A percentile compares a stretch with the other conserved stretches of the same genome.
Conservation (phyloP, 768 basidiomycete species). For the Erythrobasidium yunnanense region DNA sequence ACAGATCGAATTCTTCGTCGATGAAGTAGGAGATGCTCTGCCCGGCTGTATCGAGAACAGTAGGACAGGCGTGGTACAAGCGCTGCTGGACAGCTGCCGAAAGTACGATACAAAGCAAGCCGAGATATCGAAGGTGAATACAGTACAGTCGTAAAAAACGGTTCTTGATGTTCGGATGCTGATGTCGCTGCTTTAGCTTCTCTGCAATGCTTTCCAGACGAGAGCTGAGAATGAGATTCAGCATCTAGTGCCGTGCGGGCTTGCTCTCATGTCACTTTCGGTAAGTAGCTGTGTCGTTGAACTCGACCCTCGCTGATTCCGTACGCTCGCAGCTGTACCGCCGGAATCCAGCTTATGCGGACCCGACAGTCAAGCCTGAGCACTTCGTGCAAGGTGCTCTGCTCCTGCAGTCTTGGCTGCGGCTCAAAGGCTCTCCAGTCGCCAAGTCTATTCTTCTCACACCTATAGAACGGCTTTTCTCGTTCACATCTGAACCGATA, state of each 20-base stretch:
- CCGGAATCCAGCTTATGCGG: conserved; percentile 38
- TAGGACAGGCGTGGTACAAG: conserved; percentile 66
- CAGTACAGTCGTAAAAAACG: not conserved
- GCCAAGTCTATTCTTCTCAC: conserved; percentile 53
- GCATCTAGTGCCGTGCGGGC: conserved; percentile 57
- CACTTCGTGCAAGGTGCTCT: conserved; percentile 74
- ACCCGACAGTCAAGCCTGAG: conserved; percentile 45
- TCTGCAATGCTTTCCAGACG: conserved; percentile 54
- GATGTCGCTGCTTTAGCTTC: too few species aligned
- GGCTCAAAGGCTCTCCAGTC: conserved; percentile 52
- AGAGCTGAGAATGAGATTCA: conserved; percentile 45
- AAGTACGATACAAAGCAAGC: conserved; percentile 47
- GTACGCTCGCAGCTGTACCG: not conserved
- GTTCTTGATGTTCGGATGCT: too few species aligned
- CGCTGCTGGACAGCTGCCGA: conserved; percentile 59
- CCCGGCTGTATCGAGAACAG: conserved; percentile 52
- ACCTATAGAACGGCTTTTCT: conserved; percentile 42
- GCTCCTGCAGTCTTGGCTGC: conserved; percentile 69
- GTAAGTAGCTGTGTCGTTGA: conserved; percentile 34
- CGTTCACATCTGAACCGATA: conserved; percentile 42
- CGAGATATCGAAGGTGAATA: conserved; percentile 51
- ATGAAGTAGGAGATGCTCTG: conserved; percentile 50
- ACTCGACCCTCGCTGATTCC: conserved; percentile 40
- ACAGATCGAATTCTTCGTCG: conserved; percentile 51
- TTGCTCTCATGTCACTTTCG: conserved; percentile 45